Evolutionary conservation across 2,329 filamentous ascomycete species (phyloP).

Genomic region (Claviceps digitariae): DNA sequence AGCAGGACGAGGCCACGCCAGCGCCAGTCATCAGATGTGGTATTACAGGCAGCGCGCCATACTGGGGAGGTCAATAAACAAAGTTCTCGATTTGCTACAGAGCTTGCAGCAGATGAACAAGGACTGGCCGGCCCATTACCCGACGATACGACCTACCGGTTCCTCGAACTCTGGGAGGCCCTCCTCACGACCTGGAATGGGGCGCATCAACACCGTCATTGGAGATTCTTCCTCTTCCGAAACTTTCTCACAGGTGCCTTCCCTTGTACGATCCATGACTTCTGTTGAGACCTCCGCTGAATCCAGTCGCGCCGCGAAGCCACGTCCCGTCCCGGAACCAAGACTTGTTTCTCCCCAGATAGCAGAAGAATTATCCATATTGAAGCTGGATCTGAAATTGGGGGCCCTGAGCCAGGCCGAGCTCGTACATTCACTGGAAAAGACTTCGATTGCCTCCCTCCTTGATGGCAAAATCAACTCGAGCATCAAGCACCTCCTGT

Average conservation of each 20-base stretch:
- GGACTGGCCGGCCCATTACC: conserved; percentile 90
- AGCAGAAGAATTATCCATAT: conserved; percentile 85
- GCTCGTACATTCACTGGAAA: conserved; percentile 87
- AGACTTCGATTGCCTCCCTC: conserved; percentile 76
- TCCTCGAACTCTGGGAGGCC: conserved; percentile 28
- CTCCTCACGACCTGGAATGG: conserved; percentile 46
- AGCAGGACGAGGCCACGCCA: conserved; percentile 43
- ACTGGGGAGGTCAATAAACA: conserved; percentile 76
- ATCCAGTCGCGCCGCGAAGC: conserved; percentile 58
- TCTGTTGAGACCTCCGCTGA: conserved; percentile 49
- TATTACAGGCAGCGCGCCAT: conserved; percentile 87
- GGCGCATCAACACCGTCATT: conserved; percentile 48
- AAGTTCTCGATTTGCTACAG: conserved; percentile 71
- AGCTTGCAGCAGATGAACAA: conserved; percentile 79
- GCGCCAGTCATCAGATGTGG: conserved; percentile 82
- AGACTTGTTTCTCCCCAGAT: conserved; percentile 83
- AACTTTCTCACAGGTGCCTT: conserved; percentile 29
- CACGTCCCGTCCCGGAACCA: conserved; percentile 51
- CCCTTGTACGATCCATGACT: conserved; percentile 58
- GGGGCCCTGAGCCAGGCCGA: conserved; percentile 77
- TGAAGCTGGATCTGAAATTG: conserved; percentile 90
- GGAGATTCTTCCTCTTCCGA: conserved; percentile 29
- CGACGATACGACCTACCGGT: conserved; percentile 58
- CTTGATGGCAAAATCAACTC: conserved; percentile 90
- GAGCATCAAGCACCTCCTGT: conserved; percentile 79